Conservation (phyloP, 2,329 filamentous ascomycete genomes). For the Tolypocladium tropicale region DNA sequence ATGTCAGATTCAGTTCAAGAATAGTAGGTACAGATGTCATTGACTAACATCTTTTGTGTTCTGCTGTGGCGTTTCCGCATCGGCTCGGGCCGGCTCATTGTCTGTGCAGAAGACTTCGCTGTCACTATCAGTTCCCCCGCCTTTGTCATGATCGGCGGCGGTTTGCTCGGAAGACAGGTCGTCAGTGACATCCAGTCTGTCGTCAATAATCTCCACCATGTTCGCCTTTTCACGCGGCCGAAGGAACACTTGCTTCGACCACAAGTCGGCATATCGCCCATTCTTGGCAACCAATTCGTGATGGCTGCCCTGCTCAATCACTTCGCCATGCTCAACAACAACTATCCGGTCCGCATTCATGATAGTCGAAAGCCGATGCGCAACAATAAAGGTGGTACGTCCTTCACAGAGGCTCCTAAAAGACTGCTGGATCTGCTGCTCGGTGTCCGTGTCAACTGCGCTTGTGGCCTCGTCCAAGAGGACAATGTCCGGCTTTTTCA, state of each 20-base stretch:
- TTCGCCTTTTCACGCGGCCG: conserved; percentile 30
- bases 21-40: background rate
- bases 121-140: conserved; percentile 8
- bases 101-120: conserved; percentile 12
- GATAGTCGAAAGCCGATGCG: conserved; percentile 61
- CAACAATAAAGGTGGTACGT: conserved; percentile 58
- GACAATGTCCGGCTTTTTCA: conserved; percentile 66
- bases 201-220: conserved; percentile 3
- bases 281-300: conserved; percentile 44
- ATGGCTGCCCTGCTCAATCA: conserved; percentile 55
- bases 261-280: conserved; percentile 54
- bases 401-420: conserved; percentile 47
- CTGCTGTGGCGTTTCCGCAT: conserved; percentile 21
- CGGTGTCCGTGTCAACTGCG: conserved; percentile 61
- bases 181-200: conserved; percentile 19
- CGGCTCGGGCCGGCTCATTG: conserved; percentile 11
- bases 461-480: conserved; percentile 73
- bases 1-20: conserved; percentile 31
- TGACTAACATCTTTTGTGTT: conserved; percentile 38
- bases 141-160: conserved; percentile 21
- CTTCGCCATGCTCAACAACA: conserved; percentile 50
- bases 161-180: conserved; percentile 25
- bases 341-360: conserved; percentile 59
- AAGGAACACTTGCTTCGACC: conserved; percentile 52
- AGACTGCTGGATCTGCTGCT: conserved; percentile 55